Evolutionary conservation across 2,329 filamentous ascomycete species (phyloP).

Genomic region (Apiospora hydei): DNA sequence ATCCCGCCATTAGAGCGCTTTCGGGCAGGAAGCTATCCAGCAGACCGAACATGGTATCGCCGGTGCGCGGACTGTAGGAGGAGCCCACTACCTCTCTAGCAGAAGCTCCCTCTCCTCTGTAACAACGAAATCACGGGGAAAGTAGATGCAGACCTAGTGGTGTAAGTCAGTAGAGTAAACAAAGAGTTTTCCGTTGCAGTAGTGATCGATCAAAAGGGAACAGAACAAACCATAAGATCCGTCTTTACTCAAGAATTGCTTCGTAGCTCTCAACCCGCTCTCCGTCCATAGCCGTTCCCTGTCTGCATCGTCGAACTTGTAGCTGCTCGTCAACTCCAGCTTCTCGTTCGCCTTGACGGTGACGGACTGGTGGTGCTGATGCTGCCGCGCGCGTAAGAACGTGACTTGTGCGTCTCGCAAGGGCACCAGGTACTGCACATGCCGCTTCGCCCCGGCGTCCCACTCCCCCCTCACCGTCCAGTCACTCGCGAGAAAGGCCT

Average conservation of each 20-base stretch:
- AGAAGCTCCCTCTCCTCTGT: no score
- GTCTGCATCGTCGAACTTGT: background rate
- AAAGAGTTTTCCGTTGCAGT: background rate
- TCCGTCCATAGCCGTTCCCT: background rate
- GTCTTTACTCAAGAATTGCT: background rate
- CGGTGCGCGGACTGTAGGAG: no score
- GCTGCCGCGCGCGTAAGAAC: background rate
- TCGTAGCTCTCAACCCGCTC: background rate
- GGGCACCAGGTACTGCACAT: background rate
- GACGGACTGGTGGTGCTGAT: background rate
- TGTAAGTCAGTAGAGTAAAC: background rate
- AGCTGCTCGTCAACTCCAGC: background rate
- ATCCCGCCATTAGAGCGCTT: no score
- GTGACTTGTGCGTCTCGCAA: background rate
- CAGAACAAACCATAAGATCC: background rate
- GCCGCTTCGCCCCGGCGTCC: background rate
- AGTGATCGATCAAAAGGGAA: background rate
- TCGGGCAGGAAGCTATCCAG: no score
- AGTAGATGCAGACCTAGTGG: background rate
- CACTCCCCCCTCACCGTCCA: background rate
- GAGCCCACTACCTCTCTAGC: background rate
- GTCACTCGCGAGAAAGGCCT: slow-evolving; percentile 61
- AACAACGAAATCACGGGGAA: background rate
- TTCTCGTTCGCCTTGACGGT: background rate
- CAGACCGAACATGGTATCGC: no score